Percentiles rank a stretch among this genome's conserved stretches.
Conservation (phyloP, 371 early-diverging fungal genomes). For the Lichtheimia hyalospora region DNA sequence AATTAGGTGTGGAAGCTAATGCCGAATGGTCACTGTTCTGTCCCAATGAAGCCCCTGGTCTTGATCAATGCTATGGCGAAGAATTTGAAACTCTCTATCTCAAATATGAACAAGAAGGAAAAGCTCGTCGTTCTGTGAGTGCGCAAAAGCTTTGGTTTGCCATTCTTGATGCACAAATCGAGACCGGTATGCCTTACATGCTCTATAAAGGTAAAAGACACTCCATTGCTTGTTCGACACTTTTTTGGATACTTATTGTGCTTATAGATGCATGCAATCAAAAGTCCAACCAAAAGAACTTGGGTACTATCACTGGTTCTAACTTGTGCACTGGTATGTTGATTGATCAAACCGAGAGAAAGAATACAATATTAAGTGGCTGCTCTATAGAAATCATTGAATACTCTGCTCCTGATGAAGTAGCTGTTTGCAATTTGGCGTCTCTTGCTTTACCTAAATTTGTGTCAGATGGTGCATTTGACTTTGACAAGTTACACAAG, state of each 20-base stretch:
- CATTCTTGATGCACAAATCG: slow-evolving; percentile 93
- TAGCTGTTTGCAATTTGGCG: slow-evolving; percentile 98
- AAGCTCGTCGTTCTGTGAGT: slow-evolving; percentile 78
- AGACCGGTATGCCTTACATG: slow-evolving; percentile 98
- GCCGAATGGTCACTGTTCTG: slow-evolving; percentile 96
- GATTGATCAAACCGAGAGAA: neutral
- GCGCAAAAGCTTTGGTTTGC: slow-evolving; percentile 97
- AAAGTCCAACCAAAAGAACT: slow-evolving; percentile 96
- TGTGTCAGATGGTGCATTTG: slow-evolving; percentile 63
- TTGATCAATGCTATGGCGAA: slow-evolving; percentile 89
- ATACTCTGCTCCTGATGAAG: slow-evolving; percentile 94
- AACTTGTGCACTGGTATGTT: slow-evolving; percentile 66
- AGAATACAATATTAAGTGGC: neutral
- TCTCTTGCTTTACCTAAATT: slow-evolving; percentile 93
- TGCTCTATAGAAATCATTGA: slow-evolving; percentile 83
- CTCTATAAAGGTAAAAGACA: slow-evolving; percentile 78
- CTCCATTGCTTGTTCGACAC: neutral
- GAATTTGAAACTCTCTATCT: slow-evolving; percentile 83
- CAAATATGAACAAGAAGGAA: slow-evolving; percentile 80
- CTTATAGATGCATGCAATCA: slow-evolving; percentile 83
- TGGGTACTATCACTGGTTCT: slow-evolving; percentile 94
- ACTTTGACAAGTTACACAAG: slow-evolving; percentile 56
- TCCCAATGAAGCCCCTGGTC: slow-evolving; percentile 87
- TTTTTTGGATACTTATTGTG: neutral
- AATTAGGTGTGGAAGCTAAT: slow-evolving; percentile 69